Percentiles rank a stretch among this genome's conserved stretches.
These are phyloP conservation scores for Silene noctiflora DNA, from an alignment of 179 eudicot species.

Conservation along the genomic window DNA sequence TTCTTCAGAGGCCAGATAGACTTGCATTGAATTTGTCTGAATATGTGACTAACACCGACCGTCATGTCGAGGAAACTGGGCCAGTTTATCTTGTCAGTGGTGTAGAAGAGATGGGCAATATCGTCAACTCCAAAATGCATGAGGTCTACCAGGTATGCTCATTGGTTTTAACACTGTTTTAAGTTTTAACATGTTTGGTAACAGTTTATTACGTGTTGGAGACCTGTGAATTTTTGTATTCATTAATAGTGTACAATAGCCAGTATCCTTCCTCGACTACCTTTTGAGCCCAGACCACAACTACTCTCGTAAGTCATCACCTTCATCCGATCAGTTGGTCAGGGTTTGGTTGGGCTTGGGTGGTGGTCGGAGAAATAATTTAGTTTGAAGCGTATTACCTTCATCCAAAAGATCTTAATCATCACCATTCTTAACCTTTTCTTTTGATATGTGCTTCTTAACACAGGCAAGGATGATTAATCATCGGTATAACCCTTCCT, in stretches of 20 bases:
- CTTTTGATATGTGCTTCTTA: slow-evolving; percentile 11
- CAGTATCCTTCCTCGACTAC: background rate
- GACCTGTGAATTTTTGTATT: background rate
- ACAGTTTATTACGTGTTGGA: background rate
- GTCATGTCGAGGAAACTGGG: slow-evolving; percentile 70
- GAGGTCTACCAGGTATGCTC: slow-evolving; percentile 60
- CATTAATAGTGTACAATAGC: background rate
- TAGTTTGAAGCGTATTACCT: background rate
- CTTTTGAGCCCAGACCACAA: background rate
- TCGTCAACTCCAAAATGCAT: slow-evolving; percentile 64
- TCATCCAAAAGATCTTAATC: background rate
- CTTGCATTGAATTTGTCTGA: slow-evolving; percentile 75
- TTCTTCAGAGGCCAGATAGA: slow-evolving; percentile 77
- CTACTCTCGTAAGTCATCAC: no score
- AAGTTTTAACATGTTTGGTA: slow-evolving; percentile 6
- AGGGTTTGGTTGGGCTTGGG: no score
- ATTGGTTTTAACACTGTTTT: slow-evolving; percentile 4
- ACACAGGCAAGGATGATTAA: slow-evolving; percentile 56
- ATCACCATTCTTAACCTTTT: slow-evolving; percentile 1
- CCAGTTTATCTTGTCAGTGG: slow-evolving; percentile 60
- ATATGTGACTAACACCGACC: slow-evolving; percentile 50
- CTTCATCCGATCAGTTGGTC: no score
- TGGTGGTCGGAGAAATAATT: background rate
- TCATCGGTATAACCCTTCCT: slow-evolving; percentile 37
- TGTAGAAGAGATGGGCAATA: slow-evolving; percentile 69